Conservation (phyloP, 805 yeast species). For the Yarrowia sp. region DNA sequence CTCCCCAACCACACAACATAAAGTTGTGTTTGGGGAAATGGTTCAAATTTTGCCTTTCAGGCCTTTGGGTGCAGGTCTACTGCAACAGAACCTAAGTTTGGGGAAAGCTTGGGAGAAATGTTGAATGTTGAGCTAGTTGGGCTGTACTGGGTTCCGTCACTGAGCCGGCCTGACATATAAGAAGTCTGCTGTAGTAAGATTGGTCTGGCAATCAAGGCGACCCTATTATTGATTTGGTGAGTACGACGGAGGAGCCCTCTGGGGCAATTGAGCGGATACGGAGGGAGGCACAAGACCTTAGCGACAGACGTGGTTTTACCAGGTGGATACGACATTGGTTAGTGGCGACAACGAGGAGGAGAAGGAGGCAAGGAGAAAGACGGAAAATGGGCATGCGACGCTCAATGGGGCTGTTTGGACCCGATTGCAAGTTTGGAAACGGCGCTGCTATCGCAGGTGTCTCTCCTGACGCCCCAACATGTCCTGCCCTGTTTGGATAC, state of each 20-base stretch:
- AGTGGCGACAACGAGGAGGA: too few species aligned
- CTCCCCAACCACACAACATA: conserved; percentile 37
- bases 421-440: too few species aligned
- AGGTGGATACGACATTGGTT: too few species aligned
- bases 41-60: conserved; percentile 23
- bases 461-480: too few species aligned
- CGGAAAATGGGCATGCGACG: too few species aligned
- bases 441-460: too few species aligned
- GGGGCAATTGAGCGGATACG: conserved; percentile 2
- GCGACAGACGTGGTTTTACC: too few species aligned
- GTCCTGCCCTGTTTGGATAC: too few species aligned
- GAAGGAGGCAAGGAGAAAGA: too few species aligned
- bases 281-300: too few species aligned
- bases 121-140: conserved; percentile 39
- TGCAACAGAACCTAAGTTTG: conserved; percentile 30
- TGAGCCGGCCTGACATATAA: conserved; percentile 35
- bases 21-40: conserved; percentile 35
- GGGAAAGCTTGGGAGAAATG: conserved; percentile 39
- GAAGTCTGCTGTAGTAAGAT: conserved; percentile 37
- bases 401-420: too few species aligned
- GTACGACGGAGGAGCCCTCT: neutral
- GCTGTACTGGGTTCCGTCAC: conserved; percentile 35
- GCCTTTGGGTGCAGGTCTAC: conserved; percentile 21
- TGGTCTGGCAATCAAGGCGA: conserved; percentile 30
- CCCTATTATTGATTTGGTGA: conserved; percentile 29